Evolutionary conservation across 2,329 filamentous ascomycete species (phyloP), one percentile per base, ranked within the genome.

Genomic region (Scedosporium dehoogii): DNA sequence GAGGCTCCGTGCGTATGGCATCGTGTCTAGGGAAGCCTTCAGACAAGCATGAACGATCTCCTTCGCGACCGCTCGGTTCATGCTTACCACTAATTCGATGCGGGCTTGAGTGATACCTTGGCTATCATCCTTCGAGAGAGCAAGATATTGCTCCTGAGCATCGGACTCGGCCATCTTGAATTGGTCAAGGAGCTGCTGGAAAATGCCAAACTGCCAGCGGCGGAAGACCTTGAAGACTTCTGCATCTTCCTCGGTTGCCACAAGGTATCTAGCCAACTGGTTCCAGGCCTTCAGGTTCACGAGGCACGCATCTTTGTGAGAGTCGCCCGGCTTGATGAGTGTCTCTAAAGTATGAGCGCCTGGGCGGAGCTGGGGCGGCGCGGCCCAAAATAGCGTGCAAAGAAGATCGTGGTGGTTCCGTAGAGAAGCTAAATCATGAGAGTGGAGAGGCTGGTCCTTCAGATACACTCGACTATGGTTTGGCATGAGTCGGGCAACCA

Each of bases 341-440:
- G 82, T 78, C 69, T 86, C 82, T 10, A 89, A 79, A 21, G 84
- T 74, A 62, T 79, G 76, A 1, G 81, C 72, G 5, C 75, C 75
- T 3, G 83, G 84, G 6, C 85, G 79, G 58, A 83, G 68, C 2
- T 81, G 78, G 1, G 76, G 69, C 7, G 85, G 85, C 1, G 83
- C 78, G 5, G 81, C 83, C 85, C 85, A 89, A 69, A 83, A 89
- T 4, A 89, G 75, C 0, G 85, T 86, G 66, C 82, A 85, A 3
- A 89, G 75, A 51, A 89, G 79, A 69, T 89, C 86, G 63, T 89
- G 86, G 64, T 89, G 86, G 64, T 89, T 89, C 63, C 85, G 77
- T 53, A 89, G 73, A 4, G 85, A 84, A 3, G 84, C 84, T 56
- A 89, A 75, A 58, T 89, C 85, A 44, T 80, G 79, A 66, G 85